A percentile compares a stretch with the other conserved stretches of the same genome.
Conservation (phyloP, 1,139 yeast species). For the Hyphopichia burtonii region DNA sequence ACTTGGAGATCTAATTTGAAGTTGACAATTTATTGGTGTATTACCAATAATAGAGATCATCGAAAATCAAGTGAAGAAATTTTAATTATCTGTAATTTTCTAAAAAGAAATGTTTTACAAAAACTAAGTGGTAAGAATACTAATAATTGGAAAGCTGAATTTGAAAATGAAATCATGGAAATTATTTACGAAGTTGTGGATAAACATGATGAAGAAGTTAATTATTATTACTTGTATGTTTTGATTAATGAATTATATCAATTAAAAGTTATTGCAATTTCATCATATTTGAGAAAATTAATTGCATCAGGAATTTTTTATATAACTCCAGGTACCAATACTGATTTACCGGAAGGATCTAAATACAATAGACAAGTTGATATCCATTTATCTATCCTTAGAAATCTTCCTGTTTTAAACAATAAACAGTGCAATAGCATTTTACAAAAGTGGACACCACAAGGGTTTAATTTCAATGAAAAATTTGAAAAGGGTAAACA, state of each 20-base stretch:
- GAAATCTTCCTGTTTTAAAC: conserved; percentile 53
- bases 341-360: conserved; percentile 7
- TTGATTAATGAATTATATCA: conserved; percentile 56
- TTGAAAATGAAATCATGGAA: conserved; percentile 51
- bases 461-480: conserved; percentile 31
- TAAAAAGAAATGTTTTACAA: conserved; percentile 32
- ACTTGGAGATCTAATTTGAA: conserved; percentile 42
- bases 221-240: conserved; percentile 41
- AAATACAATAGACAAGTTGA: conserved; percentile 26
- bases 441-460: conserved; percentile 37
- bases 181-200: conserved; percentile 48
- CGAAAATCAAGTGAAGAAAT: conserved; percentile 31
- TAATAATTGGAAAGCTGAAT: conserved; percentile 35
- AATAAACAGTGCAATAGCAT: conserved; percentile 54
- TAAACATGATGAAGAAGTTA: conserved; percentile 19
- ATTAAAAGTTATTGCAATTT: conserved; percentile 52
- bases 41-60: conserved; percentile 37
- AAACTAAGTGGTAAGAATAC: conserved; percentile 20
- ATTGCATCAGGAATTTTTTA: conserved; percentile 84
- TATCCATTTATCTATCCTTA: conserved; percentile 50
- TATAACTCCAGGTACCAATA: conserved; percentile 27
- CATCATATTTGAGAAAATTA: conserved; percentile 70
- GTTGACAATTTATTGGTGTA: conserved; percentile 48
- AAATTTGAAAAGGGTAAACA: conserved; percentile 30
- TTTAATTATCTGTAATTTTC: conserved; percentile 37